These are phyloP conservation scores for Discostella stelligeroides DNA, from an alignment of 108 stramenopile species.

Conservation along the genomic window DNA sequence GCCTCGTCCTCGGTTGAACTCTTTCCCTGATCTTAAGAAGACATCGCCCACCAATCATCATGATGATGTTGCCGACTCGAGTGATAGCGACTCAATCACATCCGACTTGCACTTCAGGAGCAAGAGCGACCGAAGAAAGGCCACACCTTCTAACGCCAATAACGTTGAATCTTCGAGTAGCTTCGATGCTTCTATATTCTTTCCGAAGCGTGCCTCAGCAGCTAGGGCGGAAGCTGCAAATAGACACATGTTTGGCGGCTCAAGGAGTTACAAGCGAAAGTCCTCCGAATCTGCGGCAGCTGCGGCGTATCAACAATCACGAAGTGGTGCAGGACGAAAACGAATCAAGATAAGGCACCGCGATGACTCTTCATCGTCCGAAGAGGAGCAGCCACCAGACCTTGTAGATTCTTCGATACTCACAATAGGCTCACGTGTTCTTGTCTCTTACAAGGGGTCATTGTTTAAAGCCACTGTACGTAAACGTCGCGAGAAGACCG, in stretches of 20 bases:
- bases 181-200: constrained; percentile 14
- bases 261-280: constrained; percentile 25
- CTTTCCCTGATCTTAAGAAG: constrained; percentile 8
- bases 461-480: constrained; percentile 54
- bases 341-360: constrained; percentile 6
- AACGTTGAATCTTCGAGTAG: background rate
- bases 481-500: constrained; percentile 42
- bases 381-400: constrained; percentile 12
- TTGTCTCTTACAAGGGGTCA: constrained; percentile 44
- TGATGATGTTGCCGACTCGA: constrained; percentile 41
- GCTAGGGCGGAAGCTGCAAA: constrained; percentile 49
- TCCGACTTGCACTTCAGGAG: constrained; percentile 3
- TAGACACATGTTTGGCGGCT: constrained; percentile 35
- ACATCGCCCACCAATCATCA: constrained; percentile 1
- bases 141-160: background rate
- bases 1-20: constrained; percentile 36
- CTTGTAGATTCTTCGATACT: constrained; percentile 27
- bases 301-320: constrained; percentile 7
- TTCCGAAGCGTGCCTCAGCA: constrained; percentile 49
- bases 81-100: constrained; percentile 37
- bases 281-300: constrained; percentile 14
- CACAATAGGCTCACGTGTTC: constrained; percentile 48
- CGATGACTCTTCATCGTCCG: constrained; percentile 25
- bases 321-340: constrained; percentile 21
- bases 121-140: constrained; percentile 1